A percentile compares a stretch with the other conserved stretches of the same genome.
Conservation (phyloP, 352 stramenopile genomes). For the Globisporangium splendens region DNA sequence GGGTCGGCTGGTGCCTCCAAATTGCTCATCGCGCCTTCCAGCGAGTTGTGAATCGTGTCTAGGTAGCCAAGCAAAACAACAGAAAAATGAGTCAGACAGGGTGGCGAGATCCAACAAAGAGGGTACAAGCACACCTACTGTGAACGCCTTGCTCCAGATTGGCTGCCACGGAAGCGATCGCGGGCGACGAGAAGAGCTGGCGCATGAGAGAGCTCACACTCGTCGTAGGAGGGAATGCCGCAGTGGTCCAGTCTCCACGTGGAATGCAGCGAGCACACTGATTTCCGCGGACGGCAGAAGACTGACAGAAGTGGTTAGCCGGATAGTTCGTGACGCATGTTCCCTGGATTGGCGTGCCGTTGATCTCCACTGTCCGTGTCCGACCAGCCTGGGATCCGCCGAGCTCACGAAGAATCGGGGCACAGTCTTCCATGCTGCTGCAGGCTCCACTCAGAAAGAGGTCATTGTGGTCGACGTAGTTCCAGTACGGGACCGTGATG, state of each 20-base stretch:
- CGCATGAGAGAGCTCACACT: constrained; percentile 72
- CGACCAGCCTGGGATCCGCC: constrained; percentile 47
- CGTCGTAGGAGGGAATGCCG: constrained; percentile 59
- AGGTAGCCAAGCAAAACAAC: constrained; percentile 5
- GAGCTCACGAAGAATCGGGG: constrained; percentile 63
- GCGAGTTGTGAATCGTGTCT: constrained; percentile 81
- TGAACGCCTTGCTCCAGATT: constrained; percentile 77
- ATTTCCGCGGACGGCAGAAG: constrained; percentile 29
- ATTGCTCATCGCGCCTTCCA: constrained; percentile 63
- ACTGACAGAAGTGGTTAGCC: constrained; percentile 78
- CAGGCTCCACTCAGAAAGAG: constrained; percentile 60
- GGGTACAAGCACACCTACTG: constrained; percentile 35
- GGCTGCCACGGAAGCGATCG: constrained; percentile 55
- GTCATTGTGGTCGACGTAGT: constrained; percentile 83
- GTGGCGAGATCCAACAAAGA: neutral
- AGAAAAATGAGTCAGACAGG: constrained; percentile 12
- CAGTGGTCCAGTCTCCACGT: constrained; percentile 53
- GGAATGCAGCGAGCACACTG: constrained; percentile 65
- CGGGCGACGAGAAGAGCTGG: constrained; percentile 65
- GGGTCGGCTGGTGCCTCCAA: constrained; percentile 76
- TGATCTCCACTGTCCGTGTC: constrained; percentile 48
- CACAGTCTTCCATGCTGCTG: constrained; percentile 69
- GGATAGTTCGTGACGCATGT: constrained; percentile 47
- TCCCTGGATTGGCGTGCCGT: constrained; percentile 57
- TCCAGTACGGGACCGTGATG: constrained; percentile 85